Base-by-base conservation (phyloP, 1,139 yeast species). In the Magnusiomyces paraingens region DNA sequence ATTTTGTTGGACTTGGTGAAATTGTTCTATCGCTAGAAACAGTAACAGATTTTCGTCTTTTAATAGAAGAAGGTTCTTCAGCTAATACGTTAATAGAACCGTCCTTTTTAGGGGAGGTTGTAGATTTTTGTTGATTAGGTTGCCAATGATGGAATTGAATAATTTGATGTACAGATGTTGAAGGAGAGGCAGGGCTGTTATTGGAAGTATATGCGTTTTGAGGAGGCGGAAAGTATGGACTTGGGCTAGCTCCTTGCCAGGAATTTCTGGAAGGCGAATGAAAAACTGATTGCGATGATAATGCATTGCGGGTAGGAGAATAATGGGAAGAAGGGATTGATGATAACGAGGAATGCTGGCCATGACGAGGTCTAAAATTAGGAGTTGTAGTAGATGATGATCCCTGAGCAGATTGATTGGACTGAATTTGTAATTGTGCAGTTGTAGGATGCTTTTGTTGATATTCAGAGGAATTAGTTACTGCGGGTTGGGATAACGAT, bases 401-500 rank as follows among this genome's bases (percentile, higher is more conserved):
- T 42, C 54, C 55, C 43, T 45, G 49, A 20, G 29, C 17, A 32
- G 21, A 14, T 47, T 53, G 63, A 22, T 56, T 59, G 22, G 55
- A 59, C 47, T 50, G 58, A 42, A 51, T 47, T 58, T 54, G 55
- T 48, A 60, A 53, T 39, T 60, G 54, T 55, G 63, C 49, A 56
- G 57, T 17, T 52, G 17, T 15, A 10, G 11, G 59, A n/a, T 51
- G 57, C 39, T 47, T 52, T 22, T 47, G 55, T 47, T 49, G 60
- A 52, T 58, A 57, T 26, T 59, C 63, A 1, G 60, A 54, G 14
- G 57, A 52, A 32, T 57, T 52, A 26, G n/a, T n/a, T 29, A 50
- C 50, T n/a, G 57, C 55, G 17, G 61, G 62, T 47, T 57, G 65
- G 10, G 64, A 68, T 41, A 62, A 51, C 2, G 66, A 62, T 49